These are phyloP conservation scores for Platismatia glauca DNA, from an alignment of 495 filamentous ascomycete genomes.

Conservation along the genomic window DNA sequence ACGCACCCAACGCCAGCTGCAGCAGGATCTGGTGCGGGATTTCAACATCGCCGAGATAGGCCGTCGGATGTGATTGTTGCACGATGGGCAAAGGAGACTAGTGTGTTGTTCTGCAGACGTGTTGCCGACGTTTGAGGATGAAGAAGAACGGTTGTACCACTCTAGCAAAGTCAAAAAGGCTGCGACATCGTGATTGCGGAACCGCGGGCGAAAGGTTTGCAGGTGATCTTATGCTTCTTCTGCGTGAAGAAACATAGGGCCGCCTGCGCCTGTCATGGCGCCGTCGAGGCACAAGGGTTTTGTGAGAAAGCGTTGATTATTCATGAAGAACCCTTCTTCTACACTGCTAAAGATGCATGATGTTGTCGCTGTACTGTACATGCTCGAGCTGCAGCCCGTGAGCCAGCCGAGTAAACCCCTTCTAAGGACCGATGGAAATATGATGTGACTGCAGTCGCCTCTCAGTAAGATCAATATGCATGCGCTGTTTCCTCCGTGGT, in stretches of 20 bases:
- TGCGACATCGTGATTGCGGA: neutral
- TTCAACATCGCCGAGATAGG: no score
- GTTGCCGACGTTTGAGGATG: no score
- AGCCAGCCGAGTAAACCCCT: neutral
- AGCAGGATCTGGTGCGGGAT: no score
- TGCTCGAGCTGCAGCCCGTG: neutral
- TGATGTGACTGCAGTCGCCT: neutral
- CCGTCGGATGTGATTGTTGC: no score
- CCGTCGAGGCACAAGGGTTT: neutral
- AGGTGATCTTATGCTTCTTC: neutral
- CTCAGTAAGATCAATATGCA: neutral
- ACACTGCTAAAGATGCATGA: neutral
- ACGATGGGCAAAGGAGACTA: no score
- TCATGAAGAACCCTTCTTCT: neutral
- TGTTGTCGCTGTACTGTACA: neutral
- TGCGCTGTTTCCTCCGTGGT: neutral
- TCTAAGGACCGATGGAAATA: neutral
- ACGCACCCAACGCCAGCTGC: no score
- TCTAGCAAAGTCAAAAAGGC: neutral
- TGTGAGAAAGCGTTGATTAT: neutral
- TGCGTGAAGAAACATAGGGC: neutral
- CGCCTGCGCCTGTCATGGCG: neutral
- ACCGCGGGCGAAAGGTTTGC: neutral
- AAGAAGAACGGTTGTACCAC: no score
- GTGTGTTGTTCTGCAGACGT: no score